Evolutionary conservation across 345 rosid genomes (phyloP), one percentile per base, ranked within the genome.

Genomic region (Dovyalis caffra): DNA sequence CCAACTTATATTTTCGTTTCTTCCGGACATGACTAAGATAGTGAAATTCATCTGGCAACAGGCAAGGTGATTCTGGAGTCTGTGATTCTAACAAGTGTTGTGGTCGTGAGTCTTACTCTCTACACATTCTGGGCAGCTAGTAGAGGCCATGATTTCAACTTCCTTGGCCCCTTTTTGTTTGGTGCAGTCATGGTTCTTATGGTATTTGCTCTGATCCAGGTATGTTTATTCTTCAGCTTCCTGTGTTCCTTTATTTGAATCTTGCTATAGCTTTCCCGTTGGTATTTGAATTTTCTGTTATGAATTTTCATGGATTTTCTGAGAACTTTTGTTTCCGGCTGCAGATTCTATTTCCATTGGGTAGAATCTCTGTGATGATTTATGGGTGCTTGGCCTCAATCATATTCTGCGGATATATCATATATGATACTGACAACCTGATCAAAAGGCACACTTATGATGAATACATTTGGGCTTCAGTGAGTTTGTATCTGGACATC

Each of bases 121-220:
- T 94, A 91, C 85, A 94, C 99, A 11, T 94, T 92, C 85, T 94
- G 99, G 99, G 99, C 97, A 14, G 97, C 91, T 11, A 84, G 83
- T 71, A 91, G 91, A 79, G 97, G 99, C 79, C 84, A 92, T 18
- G 97, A 94, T 78, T 94, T 94, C 83, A 90, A 76, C 79, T 94
- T 92, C 84, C 92, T 94, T 11, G 97, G 97, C 5, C 99, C 97
- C 51, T 94, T 94, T 87, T 82, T 94, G 88, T 91, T 88, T 76
- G 97, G 95, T 64, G 92, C 95, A 3, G 0, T 92, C 71, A 66
- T 90, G 34, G 85, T 91, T 45, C 90, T 92, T 14, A 66, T 91
- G 66, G 87, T 91, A 5, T 94, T 94, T 72, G 84, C 89, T 58
- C 14, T 92, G 40, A 94, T 94, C 76, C 98, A 92, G 93, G 97